These are phyloP conservation scores for Nematodospora valgi DNA, from an alignment of 805 yeast genomes.

Conservation along the genomic window DNA sequence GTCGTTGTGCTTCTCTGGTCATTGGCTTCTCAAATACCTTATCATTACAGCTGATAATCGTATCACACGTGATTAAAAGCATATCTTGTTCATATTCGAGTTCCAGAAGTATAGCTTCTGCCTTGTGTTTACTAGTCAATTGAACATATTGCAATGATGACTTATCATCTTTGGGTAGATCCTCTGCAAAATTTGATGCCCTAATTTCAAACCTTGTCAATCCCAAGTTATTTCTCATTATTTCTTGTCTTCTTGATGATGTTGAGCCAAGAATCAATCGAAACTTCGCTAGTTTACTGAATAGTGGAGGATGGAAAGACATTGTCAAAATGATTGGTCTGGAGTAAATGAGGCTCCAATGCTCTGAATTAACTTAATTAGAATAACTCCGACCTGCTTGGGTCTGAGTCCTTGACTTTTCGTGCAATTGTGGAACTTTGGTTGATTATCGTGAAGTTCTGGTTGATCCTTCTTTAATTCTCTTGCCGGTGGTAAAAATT, in stretches of 20 bases:
- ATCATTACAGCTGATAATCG: constrained; percentile 61
- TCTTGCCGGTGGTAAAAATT: too few relatives aligned
- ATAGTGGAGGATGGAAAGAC: not conserved
- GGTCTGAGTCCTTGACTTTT: too few relatives aligned
- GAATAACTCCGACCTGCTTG: too few relatives aligned
- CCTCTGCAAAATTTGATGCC: constrained; percentile 73
- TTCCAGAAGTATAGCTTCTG: constrained; percentile 52
- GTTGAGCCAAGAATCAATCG: constrained; percentile 72
- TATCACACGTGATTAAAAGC: constrained; percentile 64
- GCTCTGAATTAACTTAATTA: too few relatives aligned
- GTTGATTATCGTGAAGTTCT: too few relatives aligned
- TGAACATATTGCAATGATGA: constrained; percentile 57
- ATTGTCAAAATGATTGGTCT: too few relatives aligned
- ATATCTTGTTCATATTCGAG: constrained; percentile 19
- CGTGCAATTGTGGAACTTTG: too few relatives aligned
- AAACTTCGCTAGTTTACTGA: not conserved
- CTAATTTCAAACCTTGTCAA: constrained; percentile 42
- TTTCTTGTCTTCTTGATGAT: constrained; percentile 77
- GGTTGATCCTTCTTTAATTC: too few relatives aligned
- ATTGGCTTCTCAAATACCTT: constrained; percentile 76
- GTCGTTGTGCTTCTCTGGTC: constrained; percentile 22
- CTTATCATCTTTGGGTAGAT: constrained; percentile 53
- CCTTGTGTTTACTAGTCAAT: constrained; percentile 68
- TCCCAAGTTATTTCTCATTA: constrained; percentile 56
- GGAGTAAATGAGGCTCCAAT: too few relatives aligned